Conservation (phyloP, 2,329 filamentous ascomycete species). For the Reticulascus tulasneorum region DNA sequence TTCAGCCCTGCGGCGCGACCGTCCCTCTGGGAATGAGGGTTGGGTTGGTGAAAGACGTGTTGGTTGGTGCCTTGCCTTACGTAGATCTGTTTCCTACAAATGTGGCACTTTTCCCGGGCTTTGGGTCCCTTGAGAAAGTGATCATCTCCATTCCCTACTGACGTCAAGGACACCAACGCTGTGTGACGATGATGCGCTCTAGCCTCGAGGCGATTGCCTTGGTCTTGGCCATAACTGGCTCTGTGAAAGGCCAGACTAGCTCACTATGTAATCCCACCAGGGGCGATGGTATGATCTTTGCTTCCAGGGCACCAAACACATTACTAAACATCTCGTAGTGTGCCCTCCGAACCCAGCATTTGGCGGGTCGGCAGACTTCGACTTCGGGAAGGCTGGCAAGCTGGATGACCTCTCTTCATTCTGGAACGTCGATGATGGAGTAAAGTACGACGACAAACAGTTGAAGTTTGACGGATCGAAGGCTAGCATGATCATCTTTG, state of each 20-base stretch:
- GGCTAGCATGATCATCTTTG: conserved; percentile 44
- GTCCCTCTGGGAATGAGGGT: no score
- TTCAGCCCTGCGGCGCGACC: no score
- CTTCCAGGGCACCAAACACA: background rate
- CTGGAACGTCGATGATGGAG: conserved; percentile 53
- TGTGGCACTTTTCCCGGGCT: no score
- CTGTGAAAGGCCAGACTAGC: conserved; percentile 13
- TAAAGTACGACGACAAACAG: conserved; percentile 31
- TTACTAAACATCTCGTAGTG: conserved; percentile 5
- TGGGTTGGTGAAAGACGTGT: no score
- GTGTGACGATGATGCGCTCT: no score
- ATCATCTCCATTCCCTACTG: background rate
- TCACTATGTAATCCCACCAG: conserved; percentile 14
- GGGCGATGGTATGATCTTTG: conserved; percentile 6
- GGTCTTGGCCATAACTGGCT: conserved; percentile 8
- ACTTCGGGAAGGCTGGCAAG: conserved; percentile 22
- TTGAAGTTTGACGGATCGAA: conserved; percentile 35
- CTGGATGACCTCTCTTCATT: conserved; percentile 35
- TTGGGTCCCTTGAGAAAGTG: no score
- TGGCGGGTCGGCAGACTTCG: conserved; percentile 7
- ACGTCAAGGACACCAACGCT: no score
- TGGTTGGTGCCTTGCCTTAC: no score
- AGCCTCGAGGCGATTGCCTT: conserved; percentile 4
- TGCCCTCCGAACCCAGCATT: conserved; percentile 15
- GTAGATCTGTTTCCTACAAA: no score